Percentiles rank a stretch among this genome's conserved stretches.
Evolutionary conservation across 2,329 filamentous ascomycete species (phyloP).

Genomic region (Seiridium unicorne): DNA sequence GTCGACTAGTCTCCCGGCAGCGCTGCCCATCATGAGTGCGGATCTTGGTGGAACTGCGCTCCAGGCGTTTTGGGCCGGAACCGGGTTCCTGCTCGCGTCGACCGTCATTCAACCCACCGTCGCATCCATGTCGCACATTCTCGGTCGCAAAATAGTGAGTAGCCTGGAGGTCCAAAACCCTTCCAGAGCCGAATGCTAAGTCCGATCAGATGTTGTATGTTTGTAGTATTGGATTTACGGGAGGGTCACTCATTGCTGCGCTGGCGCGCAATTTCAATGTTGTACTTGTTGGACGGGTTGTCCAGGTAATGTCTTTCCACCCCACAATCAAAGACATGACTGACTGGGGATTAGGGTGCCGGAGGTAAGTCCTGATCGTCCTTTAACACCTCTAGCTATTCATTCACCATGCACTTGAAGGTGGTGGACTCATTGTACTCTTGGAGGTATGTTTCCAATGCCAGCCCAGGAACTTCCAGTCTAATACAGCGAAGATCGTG

Average conservation of each 20-base stretch:
- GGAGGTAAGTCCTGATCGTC: conserved; percentile 7
- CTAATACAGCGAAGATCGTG: conserved; percentile 15
- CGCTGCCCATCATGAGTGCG: conserved; percentile 52
- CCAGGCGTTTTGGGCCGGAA: conserved; percentile 71
- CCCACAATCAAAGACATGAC: not conserved
- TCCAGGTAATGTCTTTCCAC: conserved; percentile 31
- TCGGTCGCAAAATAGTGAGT: conserved; percentile 12
- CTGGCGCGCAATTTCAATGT: conserved; percentile 38
- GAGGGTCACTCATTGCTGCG: conserved; percentile 15
- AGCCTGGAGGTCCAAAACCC: not conserved
- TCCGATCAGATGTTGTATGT: conserved; percentile 11
- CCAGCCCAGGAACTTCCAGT: not conserved
- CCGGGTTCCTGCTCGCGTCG: conserved; percentile 65
- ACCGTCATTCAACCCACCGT: conserved; percentile 55
- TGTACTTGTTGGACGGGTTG: conserved; percentile 39
- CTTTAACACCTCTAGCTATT: not conserved
- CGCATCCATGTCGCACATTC: conserved; percentile 15
- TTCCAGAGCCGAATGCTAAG: not conserved
- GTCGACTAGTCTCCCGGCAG: conserved; percentile 63
- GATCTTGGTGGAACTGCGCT: conserved; percentile 52
- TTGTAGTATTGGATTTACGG: conserved; percentile 12
- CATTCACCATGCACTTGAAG: conserved; percentile 13
- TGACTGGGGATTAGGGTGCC: not conserved
- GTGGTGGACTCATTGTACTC: conserved; percentile 40
- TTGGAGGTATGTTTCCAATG: conserved; percentile 22